Base-by-base conservation (phyloP, 1,139 yeast genomes). In the Candida sojae region DNA sequence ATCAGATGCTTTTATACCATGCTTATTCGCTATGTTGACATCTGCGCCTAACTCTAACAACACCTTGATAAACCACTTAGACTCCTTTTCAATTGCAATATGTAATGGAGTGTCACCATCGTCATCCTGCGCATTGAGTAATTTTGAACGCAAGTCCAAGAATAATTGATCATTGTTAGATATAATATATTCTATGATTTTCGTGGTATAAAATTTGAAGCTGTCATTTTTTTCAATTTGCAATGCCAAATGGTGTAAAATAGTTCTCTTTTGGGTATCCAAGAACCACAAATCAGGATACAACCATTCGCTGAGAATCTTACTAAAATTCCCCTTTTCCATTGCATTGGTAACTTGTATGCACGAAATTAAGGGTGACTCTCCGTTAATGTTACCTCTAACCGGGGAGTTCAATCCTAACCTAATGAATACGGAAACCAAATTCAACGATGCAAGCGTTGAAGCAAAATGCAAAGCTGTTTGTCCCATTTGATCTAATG, bases 31-130 rank as follows among this genome's bases (percentile, higher is more conserved):
- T 41, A 89, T 73, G 37, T 77, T 75, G 3, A 89, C 82, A 61
- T 91, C 95, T 1, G 98, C 98, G 31, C 95, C 93, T 42, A 93
- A 84, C 55, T 87, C 96, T 25, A 93, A 63, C 47, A 93, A 75
- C 47, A 90, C 84, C 51, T 87, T 90, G 21, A 90, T 88, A 52
- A 93, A 83, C 67, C 92, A 84, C 55, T 80, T 83, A 57, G 88
- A 86, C 30, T 96, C 97, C 45, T 86, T 79, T 60, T 96, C 85
- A 0, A 96, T 95, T 0, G 98, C 97, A 51, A 91, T 82, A 63
- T 92, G 96, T 50, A 93, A 73, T 47, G 93, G 84, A 0, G 96
- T 90, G 61, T 92, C 96, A 37, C 98, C 99, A 57, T 86, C 85
- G 11, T 57, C 58, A 62, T 92, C 98, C 55, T 85, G 87, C 2